Percentiles rank a stretch among this genome's conserved stretches.
Conservation (phyloP, 2,329 filamentous ascomycete genomes). For the Aspergillus quadricinctus region DNA sequence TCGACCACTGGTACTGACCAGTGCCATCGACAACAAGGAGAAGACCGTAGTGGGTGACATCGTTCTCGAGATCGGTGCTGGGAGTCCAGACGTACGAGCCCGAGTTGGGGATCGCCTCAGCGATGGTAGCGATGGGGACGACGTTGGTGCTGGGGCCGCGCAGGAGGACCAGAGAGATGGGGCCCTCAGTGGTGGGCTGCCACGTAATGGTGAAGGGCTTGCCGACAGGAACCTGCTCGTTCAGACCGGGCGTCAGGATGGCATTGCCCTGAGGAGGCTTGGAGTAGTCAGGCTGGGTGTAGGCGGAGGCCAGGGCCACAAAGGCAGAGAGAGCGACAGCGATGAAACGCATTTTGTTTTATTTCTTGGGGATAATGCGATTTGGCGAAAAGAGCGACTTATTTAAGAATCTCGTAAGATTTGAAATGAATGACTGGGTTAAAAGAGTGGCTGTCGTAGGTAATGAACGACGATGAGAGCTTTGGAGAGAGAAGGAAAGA, state of each 20-base stretch:
- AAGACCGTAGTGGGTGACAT: slow-evolving; percentile 55
- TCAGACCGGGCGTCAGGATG: slow-evolving; percentile 49
- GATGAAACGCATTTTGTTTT: slow-evolving; percentile 38
- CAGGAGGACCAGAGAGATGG: slow-evolving; percentile 56
- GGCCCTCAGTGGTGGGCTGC: slow-evolving; percentile 38
- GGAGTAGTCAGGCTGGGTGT: slow-evolving; percentile 34
- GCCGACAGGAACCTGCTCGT: slow-evolving; percentile 53
- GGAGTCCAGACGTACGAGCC: slow-evolving; percentile 56
- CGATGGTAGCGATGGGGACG: slow-evolving; percentile 47
- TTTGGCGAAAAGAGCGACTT: slow-evolving; percentile 20
- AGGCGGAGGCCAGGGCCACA: slow-evolving; percentile 35
- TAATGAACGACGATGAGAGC: slow-evolving; percentile 9
- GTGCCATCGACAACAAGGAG: slow-evolving; percentile 57
- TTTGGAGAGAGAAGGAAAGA: slow-evolving; percentile 8
- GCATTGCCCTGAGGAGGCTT: slow-evolving; percentile 48
- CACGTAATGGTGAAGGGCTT: slow-evolving; percentile 56
- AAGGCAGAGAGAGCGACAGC: slow-evolving; percentile 34
- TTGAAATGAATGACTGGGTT: slow-evolving; percentile 21
- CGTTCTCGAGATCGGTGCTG: slow-evolving; percentile 43
- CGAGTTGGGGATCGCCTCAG: slow-evolving; percentile 52
- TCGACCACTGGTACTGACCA: slow-evolving; percentile 59
- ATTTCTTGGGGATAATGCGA: slow-evolving; percentile 2
- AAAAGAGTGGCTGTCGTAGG: slow-evolving; percentile 20
- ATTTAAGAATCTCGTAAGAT: slow-evolving; percentile 13
- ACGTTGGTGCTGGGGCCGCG: slow-evolving; percentile 56